A percentile compares a stretch with the other conserved stretches of the same genome.
Evolutionary conservation across 2,329 filamentous ascomycete species (phyloP).

Genomic region (Hymenoscyphus infarciens): DNA sequence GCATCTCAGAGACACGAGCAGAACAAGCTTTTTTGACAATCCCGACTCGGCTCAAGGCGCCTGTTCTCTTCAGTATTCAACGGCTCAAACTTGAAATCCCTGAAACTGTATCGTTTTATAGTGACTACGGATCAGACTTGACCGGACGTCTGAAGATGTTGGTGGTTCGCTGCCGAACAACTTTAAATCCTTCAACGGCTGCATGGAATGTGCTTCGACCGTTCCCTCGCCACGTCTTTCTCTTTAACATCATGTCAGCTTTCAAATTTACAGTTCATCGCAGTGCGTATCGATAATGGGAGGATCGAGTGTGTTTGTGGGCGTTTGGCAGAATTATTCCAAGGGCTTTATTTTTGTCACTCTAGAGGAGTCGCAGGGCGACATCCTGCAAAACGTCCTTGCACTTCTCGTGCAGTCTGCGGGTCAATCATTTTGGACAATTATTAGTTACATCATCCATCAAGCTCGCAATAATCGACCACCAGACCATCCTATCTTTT

Average conservation of each 20-base stretch:
- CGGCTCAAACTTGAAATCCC: neutral
- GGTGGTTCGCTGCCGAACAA: neutral
- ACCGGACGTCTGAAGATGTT: neutral
- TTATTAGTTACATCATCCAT: constrained; percentile 14
- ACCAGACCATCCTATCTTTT: constrained; percentile 3
- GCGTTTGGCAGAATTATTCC: neutral
- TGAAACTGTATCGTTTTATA: neutral
- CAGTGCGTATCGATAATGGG: neutral
- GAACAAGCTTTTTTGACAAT: neutral
- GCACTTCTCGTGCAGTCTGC: constrained; percentile 7
- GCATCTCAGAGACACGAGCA: neutral
- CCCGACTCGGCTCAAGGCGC: neutral
- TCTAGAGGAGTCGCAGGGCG: constrained; percentile 3
- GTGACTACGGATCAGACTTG: neutral
- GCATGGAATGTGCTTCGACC: neutral
- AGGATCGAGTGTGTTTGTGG: neutral
- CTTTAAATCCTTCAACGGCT: neutral
- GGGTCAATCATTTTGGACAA: constrained; percentile 13
- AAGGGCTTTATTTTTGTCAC: constrained; percentile 5
- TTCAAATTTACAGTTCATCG: neutral
- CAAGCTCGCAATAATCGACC: neutral
- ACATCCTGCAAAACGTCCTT: constrained; percentile 10
- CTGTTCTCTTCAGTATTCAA: neutral
- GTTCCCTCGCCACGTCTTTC: neutral
- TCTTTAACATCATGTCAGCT: neutral